phyloP scores from a whole-genome alignment of 139 green algal genomes.

The Volvox africanus region DNA sequence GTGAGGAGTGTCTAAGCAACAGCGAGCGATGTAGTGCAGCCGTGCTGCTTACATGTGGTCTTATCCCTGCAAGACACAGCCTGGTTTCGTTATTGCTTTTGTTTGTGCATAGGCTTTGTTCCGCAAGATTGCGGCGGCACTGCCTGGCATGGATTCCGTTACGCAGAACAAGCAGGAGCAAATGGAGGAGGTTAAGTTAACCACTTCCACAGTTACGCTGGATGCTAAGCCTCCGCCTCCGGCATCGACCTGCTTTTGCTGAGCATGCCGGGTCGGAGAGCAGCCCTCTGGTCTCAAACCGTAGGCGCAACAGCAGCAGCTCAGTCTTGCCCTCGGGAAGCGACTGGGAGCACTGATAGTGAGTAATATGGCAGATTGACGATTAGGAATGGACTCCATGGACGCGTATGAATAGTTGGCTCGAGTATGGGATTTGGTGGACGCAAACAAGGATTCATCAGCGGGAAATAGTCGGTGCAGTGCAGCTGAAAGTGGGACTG shows the following conservation, averaged over 20 bases:
- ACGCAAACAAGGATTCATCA: too few species aligned
- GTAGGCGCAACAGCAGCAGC: too few species aligned
- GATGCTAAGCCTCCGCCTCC: constrained; percentile 50
- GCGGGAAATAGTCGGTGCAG: too few species aligned
- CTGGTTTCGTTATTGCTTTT: too few species aligned
- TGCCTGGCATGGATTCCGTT: constrained; percentile 94
- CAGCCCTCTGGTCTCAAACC: too few species aligned
- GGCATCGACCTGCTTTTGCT: constrained; percentile 52
- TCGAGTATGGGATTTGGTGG: too few species aligned
- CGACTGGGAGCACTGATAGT: neutral
- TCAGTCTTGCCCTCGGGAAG: neutral
- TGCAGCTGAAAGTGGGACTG: too few species aligned
- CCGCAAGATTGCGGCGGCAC: constrained; percentile 95
- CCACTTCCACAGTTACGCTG: constrained; percentile 48
- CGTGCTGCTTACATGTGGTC: too few species aligned
- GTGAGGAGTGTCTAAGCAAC: too few species aligned
- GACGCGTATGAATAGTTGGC: too few species aligned
- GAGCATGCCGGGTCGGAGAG: neutral
- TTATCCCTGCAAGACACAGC: too few species aligned
- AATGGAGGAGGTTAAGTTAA: constrained; percentile 54
- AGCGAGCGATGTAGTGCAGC: too few species aligned
- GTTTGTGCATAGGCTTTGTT: constrained; percentile 87
- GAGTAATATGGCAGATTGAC: neutral
- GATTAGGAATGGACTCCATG: neutral
- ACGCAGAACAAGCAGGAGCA: constrained; percentile 54